These are phyloP conservation scores for Triangularia verruculosa DNA, from an alignment of 2,329 filamentous ascomycete genomes.

Conservation along the genomic window DNA sequence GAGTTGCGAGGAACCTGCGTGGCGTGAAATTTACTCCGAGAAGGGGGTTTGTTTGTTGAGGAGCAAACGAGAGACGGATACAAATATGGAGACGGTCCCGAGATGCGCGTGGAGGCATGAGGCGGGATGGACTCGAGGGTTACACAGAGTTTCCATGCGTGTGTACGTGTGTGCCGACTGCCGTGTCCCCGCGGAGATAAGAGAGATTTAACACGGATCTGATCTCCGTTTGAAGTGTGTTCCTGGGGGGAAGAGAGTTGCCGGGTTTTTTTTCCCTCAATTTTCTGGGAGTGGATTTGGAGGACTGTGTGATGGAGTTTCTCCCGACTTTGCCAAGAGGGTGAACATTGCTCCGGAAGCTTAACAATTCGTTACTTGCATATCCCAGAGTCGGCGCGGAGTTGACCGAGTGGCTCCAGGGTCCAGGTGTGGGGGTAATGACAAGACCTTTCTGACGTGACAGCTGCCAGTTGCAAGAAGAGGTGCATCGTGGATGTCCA, in stretches of 20 bases:
- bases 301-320: conserved; percentile 4
- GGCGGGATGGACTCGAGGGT: neutral
- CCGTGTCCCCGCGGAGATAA: conserved; percentile 9
- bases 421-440: neutral
- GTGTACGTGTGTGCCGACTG: conserved; percentile 7
- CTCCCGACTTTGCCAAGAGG: neutral
- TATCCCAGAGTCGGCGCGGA: neutral
- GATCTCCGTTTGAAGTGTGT: neutral
- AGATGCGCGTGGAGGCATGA: neutral
- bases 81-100: neutral
- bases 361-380: conserved; percentile 2
- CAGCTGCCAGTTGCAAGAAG: neutral
- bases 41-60: neutral
- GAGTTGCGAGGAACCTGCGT: too few species aligned
- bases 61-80: neutral
- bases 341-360: neutral
- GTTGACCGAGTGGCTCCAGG: neutral
- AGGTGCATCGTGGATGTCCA: neutral
- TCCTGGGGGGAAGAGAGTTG: neutral
- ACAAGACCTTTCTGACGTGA: neutral
- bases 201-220: neutral
- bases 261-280: neutral
- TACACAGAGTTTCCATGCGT: too few species aligned
- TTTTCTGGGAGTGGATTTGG: conserved; percentile 1
- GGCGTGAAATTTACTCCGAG: too few species aligned